Percentiles rank a stretch among this genome's conserved stretches.
phyloP scores from a whole-genome alignment of 179 eudicot genomes.

The Vitellaria paradoxa region DNA sequence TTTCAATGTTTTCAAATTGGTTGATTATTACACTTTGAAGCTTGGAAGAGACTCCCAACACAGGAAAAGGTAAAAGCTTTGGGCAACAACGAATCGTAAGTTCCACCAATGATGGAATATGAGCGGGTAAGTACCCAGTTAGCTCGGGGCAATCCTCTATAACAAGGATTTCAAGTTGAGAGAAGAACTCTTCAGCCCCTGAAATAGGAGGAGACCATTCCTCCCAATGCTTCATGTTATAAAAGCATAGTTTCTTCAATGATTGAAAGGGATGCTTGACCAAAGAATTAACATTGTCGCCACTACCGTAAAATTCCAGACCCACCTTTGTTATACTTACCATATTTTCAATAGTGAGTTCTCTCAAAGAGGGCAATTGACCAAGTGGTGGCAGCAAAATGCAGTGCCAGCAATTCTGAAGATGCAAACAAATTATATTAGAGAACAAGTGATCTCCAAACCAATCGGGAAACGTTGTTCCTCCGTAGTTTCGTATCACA shows the following conservation, averaged over 20 bases:
- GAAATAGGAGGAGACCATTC: neutral
- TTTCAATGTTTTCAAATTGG: neutral
- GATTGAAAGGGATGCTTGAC: neutral
- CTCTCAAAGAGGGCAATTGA: no score
- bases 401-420: neutral
- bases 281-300: no score
- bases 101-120: no score
- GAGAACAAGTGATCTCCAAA: conserved; percentile 3
- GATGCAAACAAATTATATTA: neutral
- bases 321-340: no score
- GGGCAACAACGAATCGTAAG: no score
- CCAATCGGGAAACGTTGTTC: conserved; percentile 14
- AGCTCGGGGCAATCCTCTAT: conserved; percentile 19
- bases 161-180: conserved; percentile 8
- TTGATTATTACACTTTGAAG: neutral
- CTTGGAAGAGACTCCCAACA: no score
- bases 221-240: neutral
- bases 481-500: neutral
- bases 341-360: no score
- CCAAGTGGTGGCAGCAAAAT: neutral
- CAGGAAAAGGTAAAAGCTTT: no score
- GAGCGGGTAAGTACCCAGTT: no score
- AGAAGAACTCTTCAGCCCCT: conserved; percentile 15
- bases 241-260: neutral
- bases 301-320: neutral